Base-by-base conservation (phyloP, 148 eudicot genomes). In the Cornus suecica region DNA sequence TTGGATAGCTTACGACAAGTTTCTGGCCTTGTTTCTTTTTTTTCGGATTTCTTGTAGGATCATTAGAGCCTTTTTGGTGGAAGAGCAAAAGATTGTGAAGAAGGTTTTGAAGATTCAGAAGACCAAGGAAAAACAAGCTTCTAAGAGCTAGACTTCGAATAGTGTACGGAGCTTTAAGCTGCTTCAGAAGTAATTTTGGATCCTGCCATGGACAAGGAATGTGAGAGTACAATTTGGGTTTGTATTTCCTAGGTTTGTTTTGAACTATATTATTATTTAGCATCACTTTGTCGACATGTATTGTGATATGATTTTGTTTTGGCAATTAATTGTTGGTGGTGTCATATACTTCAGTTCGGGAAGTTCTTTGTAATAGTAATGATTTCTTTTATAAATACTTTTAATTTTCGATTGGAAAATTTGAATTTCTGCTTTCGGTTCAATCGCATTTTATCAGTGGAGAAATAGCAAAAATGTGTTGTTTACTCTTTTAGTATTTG, bases 91-190 rank as follows among this genome's bases (percentile, higher is more conserved):
- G 93, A 91, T 89, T 48, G 93, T 89, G 76, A 90, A 90, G 84
- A 91, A 91, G 87, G 96, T 91, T 29, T 80, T 91, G 91, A 91
- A 91, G 88, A 91, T 91, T 79, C 96, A 91, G 77, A 89, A 91
- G 76, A 29, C 88, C 76, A 91, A 91, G 84, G 96, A 89, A 75
- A 91, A 91, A 85, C 83, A 73, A 58, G 87, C 91, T 27, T 61
- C 83, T 61, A 87, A 84, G 88, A 77, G 80, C 68, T 86, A 41
- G 72, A 27, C 7, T n/a, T 5, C 25, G 62, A 54, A 15, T 3
- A 54, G 51, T 54, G 61, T 54, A 16, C 5, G 41, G 29, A 70
- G 10, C 45, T 74, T 66, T 66, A 51, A 70, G 66, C 25, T 25
- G 60, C 56, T 22, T 61, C 2, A 23, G 71, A 32, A 77, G 73